Conservation (phyloP, 331 rosid genomes). For the Ulmus americana region DNA sequence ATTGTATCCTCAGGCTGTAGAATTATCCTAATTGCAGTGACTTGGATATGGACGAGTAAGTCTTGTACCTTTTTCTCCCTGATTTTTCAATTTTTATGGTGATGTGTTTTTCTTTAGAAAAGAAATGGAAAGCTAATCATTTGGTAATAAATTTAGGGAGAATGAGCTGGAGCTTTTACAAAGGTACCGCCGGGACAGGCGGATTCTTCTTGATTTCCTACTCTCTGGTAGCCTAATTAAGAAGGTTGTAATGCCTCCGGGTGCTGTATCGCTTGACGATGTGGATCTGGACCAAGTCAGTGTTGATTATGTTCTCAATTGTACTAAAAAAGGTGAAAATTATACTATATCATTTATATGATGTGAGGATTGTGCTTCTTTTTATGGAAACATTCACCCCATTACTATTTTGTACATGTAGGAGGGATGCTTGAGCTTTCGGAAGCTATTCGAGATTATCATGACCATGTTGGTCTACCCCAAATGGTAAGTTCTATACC, state of each 20-base stretch:
- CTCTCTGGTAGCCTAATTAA: conserved; percentile 84
- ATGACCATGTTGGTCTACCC: conserved; percentile 78
- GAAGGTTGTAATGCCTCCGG: conserved; percentile 98
- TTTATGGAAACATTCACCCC: conserved; percentile 9
- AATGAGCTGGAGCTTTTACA: conserved; percentile 70
- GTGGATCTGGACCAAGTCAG: conserved; percentile 99
- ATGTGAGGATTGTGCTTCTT: neutral
- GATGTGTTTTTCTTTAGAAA: neutral
- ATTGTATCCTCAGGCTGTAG: conserved; percentile 22
- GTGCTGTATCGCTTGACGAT: conserved; percentile 90
- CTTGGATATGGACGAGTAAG: conserved; percentile 29
- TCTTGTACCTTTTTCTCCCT: neutral
- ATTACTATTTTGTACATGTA: conserved; percentile 21
- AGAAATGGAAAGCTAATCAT: neutral
- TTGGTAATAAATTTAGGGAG: conserved; percentile 49
- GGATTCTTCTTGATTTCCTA: conserved; percentile 77
- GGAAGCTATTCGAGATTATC: conserved; percentile 96
- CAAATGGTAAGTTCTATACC: conserved; percentile 53
- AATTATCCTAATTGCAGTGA: conserved; percentile 19
- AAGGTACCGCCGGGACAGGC: conserved; percentile 79
- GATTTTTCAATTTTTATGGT: neutral
- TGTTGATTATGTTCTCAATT: conserved; percentile 79
- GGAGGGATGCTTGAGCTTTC: conserved; percentile 92
- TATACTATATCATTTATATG: neutral
- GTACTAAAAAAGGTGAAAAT: conserved; percentile 68